phyloP scores from a whole-genome alignment of 208 protist species.

The Leishmania arabica region DNA sequence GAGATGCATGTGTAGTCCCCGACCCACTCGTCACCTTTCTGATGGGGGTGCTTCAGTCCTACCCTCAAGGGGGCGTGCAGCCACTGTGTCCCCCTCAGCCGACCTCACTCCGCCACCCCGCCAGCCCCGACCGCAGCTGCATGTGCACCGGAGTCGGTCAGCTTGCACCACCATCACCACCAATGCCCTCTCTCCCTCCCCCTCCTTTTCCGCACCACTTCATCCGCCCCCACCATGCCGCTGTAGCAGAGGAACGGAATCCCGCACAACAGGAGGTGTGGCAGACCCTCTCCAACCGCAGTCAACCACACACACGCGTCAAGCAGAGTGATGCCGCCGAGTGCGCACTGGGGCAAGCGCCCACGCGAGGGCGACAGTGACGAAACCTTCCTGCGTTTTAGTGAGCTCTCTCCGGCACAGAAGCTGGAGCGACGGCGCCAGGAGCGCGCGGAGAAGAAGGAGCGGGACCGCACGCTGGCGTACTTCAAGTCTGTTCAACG shows the following conservation, averaged over 20 bases:
- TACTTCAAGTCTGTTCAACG: constrained; percentile 88
- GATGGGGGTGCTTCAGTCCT: neutral
- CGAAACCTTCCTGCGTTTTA: constrained; percentile 64
- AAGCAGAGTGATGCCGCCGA: constrained; percentile 13
- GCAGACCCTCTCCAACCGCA: neutral
- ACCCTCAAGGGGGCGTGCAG: neutral
- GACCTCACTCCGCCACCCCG: constrained; percentile 2
- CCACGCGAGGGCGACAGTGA: constrained; percentile 37
- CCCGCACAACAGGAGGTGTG: neutral
- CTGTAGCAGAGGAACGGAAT: neutral
- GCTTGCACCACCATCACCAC: neutral
- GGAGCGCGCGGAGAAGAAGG: constrained; percentile 89
- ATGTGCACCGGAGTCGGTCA: neutral
- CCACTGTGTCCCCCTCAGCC: neutral
- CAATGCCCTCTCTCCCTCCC: neutral
- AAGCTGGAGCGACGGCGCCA: constrained; percentile 67
- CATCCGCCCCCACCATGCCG: neutral
- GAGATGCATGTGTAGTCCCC: neutral
- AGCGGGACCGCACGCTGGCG: constrained; percentile 76
- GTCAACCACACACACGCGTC: constrained; percentile 3
- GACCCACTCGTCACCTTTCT: neutral
- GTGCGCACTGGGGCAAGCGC: constrained; percentile 60
- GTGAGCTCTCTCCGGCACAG: constrained; percentile 65
- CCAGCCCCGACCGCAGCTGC: neutral
- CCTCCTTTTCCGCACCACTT: neutral